Percentiles rank a stretch among this genome's conserved stretches.
These are phyloP conservation scores for Colletotrichum horii DNA, from an alignment of 2,329 filamentous ascomycete genomes.

Conservation along the genomic window DNA sequence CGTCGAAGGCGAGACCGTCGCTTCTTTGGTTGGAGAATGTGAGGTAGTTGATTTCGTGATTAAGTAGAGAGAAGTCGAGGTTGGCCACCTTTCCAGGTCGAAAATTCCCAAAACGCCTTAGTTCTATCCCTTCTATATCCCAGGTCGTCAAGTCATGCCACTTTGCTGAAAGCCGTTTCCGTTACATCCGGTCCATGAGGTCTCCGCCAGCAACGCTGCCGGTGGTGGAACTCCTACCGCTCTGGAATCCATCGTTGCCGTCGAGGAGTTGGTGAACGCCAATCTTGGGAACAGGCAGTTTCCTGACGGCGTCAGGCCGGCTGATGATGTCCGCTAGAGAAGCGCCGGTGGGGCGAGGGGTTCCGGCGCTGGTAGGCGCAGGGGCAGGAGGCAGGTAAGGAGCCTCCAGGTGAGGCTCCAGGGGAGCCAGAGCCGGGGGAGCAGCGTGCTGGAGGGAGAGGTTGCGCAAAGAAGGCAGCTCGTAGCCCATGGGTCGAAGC, in stretches of 20 bases:
- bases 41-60: not conserved
- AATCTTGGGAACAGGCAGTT: conserved; percentile 91
- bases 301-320: conserved; percentile 83
- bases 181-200: conserved; percentile 61
- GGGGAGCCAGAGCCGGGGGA: conserved; percentile 61
- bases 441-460: conserved; percentile 58
- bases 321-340: conserved; percentile 93
- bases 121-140: conserved; percentile 44
- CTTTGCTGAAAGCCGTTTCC: conserved; percentile 23
- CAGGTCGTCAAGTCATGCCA: conserved; percentile 43
- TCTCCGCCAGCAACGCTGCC: conserved; percentile 80
- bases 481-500: conserved; percentile 78
- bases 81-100: conserved; percentile 5
- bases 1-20: not conserved
- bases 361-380: conserved; percentile 56
- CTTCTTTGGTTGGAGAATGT: not conserved
- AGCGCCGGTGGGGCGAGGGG: conserved; percentile 66
- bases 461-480: conserved; percentile 84
- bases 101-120: conserved; percentile 35
- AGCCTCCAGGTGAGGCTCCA: conserved; percentile 61
- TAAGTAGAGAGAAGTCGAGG: conserved; percentile 14
- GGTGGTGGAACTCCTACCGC: conserved; percentile 77
- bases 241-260: conserved; percentile 68
- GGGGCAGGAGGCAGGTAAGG: conserved; percentile 44
- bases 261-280: conserved; percentile 85